Evolutionary conservation across 352 stramenopile species (phyloP).

Genomic region (Pythium folliculosum): DNA sequence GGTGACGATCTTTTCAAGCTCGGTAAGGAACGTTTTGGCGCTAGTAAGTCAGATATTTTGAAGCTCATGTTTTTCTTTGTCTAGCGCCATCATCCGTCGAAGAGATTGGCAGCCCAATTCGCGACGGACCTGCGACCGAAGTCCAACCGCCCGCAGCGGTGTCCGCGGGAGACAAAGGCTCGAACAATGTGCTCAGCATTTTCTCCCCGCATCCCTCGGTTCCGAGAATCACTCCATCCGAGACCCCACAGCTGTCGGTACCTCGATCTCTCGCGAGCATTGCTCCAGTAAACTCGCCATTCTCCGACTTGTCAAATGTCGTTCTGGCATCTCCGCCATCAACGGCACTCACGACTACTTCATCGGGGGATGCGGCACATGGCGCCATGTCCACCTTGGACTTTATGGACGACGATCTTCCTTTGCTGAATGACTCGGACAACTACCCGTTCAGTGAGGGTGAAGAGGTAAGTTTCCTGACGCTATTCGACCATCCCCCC

Average conservation of each 20-base stretch:
- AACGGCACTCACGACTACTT: constrained; percentile 14
- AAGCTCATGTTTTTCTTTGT: neutral
- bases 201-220: constrained; percentile 47
- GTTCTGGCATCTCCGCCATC: constrained; percentile 11
- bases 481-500: neutral
- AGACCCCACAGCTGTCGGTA: constrained; percentile 8
- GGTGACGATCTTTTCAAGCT: constrained; percentile 36
- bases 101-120: constrained; percentile 45
- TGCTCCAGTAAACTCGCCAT: constrained; percentile 5
- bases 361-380: neutral
- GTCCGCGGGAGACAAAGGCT: constrained; percentile 15
- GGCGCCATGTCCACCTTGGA: constrained; percentile 35
- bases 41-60: neutral
- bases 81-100: constrained; percentile 48
- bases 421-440: constrained; percentile 65
- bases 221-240: constrained; percentile 11
- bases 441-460: constrained; percentile 73
- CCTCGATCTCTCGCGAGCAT: constrained; percentile 1
- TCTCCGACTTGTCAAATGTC: constrained; percentile 30
- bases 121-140: constrained; percentile 36
- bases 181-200: constrained; percentile 77
- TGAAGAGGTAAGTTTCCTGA: constrained; percentile 63
- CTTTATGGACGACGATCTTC: constrained; percentile 77
- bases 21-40: constrained; percentile 23
- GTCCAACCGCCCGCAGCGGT: constrained; percentile 27